These are phyloP conservation scores for Sporisorium scitamineum DNA, from an alignment of 1,284 basidiomycete genomes.

Conservation along the genomic window DNA sequence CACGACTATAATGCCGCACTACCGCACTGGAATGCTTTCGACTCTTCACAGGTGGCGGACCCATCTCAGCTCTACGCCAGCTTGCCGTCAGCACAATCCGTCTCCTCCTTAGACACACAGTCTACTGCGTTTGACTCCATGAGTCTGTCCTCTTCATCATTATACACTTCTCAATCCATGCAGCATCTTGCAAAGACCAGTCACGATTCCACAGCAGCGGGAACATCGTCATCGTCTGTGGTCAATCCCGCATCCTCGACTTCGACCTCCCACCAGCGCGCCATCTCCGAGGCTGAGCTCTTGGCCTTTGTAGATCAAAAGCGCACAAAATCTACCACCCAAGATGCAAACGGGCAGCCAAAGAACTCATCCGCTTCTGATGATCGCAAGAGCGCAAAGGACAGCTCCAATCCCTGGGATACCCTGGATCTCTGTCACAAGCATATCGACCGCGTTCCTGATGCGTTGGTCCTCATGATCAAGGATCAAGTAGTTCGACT, in stretches of 20 bases:
- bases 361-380: neutral
- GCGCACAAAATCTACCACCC: conserved; percentile 11
- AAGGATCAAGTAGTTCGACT: conserved; percentile 72
- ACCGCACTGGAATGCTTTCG: conserved; percentile 17
- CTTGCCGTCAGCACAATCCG: conserved; percentile 17
- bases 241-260: neutral
- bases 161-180: conserved; percentile 23
- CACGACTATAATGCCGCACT: conserved; percentile 10
- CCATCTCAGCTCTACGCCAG: conserved; percentile 10
- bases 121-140: conserved; percentile 16
- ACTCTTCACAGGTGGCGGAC: conserved; percentile 20
- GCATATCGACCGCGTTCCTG: conserved; percentile 49
- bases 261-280: conserved; percentile 9
- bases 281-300: conserved; percentile 50
- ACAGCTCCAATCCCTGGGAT: conserved; percentile 32
- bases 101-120: conserved; percentile 26
- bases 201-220: neutral
- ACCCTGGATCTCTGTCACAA: conserved; percentile 61
- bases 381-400: conserved; percentile 9
- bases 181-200: conserved; percentile 8
- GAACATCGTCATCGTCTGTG: neutral
- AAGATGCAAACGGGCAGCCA: neutral
- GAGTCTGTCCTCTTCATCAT: conserved; percentile 18
- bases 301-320: conserved; percentile 51
- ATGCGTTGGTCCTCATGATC: conserved; percentile 50